Base-by-base conservation (phyloP, 768 basidiomycete genomes). In the Neoboletus subvelutipes region DNA sequence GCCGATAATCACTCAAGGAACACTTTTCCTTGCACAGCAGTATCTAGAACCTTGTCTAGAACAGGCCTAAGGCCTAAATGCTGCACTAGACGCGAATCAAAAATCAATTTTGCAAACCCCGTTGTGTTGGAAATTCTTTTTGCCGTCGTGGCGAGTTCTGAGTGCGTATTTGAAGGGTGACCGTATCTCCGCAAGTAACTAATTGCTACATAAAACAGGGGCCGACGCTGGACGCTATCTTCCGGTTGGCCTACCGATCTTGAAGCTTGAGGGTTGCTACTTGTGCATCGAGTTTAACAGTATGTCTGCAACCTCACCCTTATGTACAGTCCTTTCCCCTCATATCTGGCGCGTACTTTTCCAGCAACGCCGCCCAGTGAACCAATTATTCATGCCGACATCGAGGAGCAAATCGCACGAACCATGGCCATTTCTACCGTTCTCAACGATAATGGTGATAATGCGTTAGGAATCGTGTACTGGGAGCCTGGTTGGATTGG, bases 221-320 rank as follows among this genome's bases (percentile, higher is more conserved):
- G n/a, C n/a, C n/a, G n/a, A n/a, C n/a, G 28, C 28, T 28, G 28
- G 3, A 28, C 28, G 28, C 3, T 28, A 28, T 28, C 63, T 49
- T 20, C 31, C 2, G 45, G 52, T 54, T 64, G 63, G 58, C 62
- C 63, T 13, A 41, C 52, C 5, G 45, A 60, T 53, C 58, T 60
- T 6, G 29, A 64, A n/a, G n/a, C n/a, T n/a, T 1, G 62, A 43
- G n/a, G n/a, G n/a, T n/a, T n/a, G n/a, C n/a, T n/a, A 45, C 54
- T 60, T 24, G 11, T 48, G 5, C 45, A 53, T 40, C 46, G 4
- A 1, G 46, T 59, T 15, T 56, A 63, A 49, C 28, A 28, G 62
- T 63, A 45, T 17, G 54, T 39, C 22, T 37, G 3, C 33, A 9
- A n/a, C 26, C 4, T 31, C 4, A 0, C n/a, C 34, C 34, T n/a